These are phyloP conservation scores for Harringtonia lauricola DNA, from an alignment of 2,329 filamentous ascomycete genomes.

Conservation along the genomic window DNA sequence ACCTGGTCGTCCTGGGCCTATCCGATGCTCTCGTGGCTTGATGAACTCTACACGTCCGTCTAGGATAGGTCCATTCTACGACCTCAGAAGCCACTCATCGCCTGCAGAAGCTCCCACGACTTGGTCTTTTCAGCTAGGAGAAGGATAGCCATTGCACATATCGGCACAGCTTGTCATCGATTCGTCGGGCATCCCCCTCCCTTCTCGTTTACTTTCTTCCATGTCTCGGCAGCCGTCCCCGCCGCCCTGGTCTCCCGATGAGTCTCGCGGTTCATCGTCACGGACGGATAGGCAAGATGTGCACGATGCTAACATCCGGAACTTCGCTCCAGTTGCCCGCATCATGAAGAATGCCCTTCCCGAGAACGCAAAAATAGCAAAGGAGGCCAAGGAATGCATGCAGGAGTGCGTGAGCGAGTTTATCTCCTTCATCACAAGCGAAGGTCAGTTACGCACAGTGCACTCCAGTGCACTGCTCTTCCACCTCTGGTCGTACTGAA, in stretches of 20 bases:
- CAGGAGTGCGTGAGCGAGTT: constrained; percentile 99
- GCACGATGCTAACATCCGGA: constrained; percentile 86
- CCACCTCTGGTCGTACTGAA: background rate
- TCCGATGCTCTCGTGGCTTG: too few relatives aligned
- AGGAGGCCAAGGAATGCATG: constrained; percentile 99
- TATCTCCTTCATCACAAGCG: constrained; percentile 98
- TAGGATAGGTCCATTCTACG: too few relatives aligned
- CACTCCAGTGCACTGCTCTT: too few relatives aligned
- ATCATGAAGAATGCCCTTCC: constrained; percentile 98
- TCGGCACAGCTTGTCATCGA: background rate
- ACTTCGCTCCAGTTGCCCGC: constrained; percentile 89
- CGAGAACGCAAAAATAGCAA: constrained; percentile 97
- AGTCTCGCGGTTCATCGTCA: constrained; percentile 29
- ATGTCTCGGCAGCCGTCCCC: constrained; percentile 48
- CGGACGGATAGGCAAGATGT: constrained; percentile 39
- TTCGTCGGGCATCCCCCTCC: background rate
- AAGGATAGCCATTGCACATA: background rate
- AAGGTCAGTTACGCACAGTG: constrained; percentile 71
- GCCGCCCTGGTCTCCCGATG: constrained; percentile 34
- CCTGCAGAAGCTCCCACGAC: too few relatives aligned
- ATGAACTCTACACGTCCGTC: too few relatives aligned
- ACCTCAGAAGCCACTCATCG: constrained; percentile 9
- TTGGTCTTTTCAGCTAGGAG: background rate
- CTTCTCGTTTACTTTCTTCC: constrained; percentile 10
- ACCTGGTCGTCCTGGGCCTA: constrained; percentile 13